Base-by-base conservation (phyloP, 2,329 filamentous ascomycete genomes). In the Cladosporium sp. region DNA sequence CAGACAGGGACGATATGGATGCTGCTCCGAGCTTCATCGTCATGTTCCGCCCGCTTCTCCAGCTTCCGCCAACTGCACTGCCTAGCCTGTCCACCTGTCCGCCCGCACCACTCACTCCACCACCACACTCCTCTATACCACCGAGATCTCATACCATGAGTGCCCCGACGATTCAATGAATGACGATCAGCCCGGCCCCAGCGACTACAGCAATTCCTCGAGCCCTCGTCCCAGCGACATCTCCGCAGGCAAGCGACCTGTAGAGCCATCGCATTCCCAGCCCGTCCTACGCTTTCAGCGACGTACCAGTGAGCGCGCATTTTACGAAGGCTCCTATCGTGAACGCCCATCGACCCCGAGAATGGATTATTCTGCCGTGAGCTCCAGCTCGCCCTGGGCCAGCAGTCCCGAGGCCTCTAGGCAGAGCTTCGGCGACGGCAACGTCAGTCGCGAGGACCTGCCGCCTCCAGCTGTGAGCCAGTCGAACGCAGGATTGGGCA, bases 351-450 rank as follows among this genome's bases (percentile, higher is more conserved):
- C 71, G 11, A 69, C 72, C 23, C 61, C 61, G 2, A 72, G 68
- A 55, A 91, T 91, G 89, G 89, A 91, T 76, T 91, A 91, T 76
- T 88, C 87, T 65, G 69, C 66, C 6, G 69, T 85, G 53, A 80
- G 81, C 40, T 88, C 83, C 62, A 71, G 81, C 65, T 89, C 87
- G 40, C 89, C 89, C 63, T 91, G 89, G 89, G 88, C 84, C 12
- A 82, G 82, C 16, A 85, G 86, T 62, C 86, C 85, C 65, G 82
- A 81, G 70, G 83, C 77, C 76, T 84, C 77, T 76, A 81, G 80
- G 62, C 74, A 75, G 65, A 77, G 79, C 66, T 83, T 84, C 55
- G 79, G 81, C 68, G 72, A 74, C 49, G 64, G 28, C 33, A 58
- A 65, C 21, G 65, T 73, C 16, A 68, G 72, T 28, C 63, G 70